A percentile compares a stretch with the other conserved stretches of the same genome.
Evolutionary conservation across 805 yeast species (phyloP).

Genomic region (Metschnikowia corniflorae): DNA sequence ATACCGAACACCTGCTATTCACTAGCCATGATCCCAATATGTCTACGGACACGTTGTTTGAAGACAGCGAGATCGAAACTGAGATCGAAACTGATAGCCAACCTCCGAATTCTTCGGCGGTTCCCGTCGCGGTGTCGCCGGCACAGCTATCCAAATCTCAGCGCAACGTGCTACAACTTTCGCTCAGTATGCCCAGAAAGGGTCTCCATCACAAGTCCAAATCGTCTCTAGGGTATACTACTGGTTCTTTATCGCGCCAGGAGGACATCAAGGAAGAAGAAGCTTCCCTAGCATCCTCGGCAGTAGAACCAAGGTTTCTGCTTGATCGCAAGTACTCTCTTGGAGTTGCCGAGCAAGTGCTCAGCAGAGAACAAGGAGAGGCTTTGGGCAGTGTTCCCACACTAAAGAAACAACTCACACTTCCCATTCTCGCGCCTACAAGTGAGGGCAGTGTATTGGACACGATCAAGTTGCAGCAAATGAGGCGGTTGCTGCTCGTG

Average conservation of each 20-base stretch:
- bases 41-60: constrained; percentile 34
- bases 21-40: constrained; percentile 17
- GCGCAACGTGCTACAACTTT: constrained; percentile 16
- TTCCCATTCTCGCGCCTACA: constrained; percentile 11
- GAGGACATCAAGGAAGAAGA: constrained; percentile 3
- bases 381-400: constrained; percentile 13
- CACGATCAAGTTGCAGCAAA: constrained; percentile 22
- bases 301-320: constrained; percentile 21
- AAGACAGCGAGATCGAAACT: constrained; percentile 14
- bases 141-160: constrained; percentile 4
- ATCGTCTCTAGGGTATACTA: constrained; percentile 3
- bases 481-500: constrained; percentile 21
- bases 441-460: constrained; percentile 16
- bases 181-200: constrained; percentile 8
- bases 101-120: neutral
- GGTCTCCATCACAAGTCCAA: constrained; percentile 4
- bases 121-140: neutral
- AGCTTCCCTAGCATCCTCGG: constrained; percentile 16
- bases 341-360: constrained; percentile 14
- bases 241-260: constrained; percentile 8
- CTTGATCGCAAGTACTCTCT: constrained; percentile 8
- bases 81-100: neutral
- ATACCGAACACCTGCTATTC: constrained; percentile 4
- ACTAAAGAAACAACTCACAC: constrained; percentile 16
- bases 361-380: constrained; percentile 6